Evolutionary conservation across 768 basidiomycete genomes (phyloP).

Genomic region (Pholiota microspora): DNA sequence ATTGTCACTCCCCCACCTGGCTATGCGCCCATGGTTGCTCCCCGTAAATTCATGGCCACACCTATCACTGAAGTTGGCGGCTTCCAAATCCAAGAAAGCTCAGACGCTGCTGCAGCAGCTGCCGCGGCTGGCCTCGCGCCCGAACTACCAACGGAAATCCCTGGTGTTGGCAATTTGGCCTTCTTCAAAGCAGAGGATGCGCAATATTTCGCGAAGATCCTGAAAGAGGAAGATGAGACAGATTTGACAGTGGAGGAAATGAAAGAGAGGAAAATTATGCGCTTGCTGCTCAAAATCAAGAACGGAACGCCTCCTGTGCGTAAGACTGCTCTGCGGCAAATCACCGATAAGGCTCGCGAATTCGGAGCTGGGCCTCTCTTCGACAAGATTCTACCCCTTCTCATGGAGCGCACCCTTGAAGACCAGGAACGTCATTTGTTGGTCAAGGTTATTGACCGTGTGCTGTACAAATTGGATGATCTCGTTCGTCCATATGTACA

Average conservation of each 20-base stretch:
- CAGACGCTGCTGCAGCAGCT: constrained; percentile 83
- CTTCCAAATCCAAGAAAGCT: constrained; percentile 96
- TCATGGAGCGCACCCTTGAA: constrained; percentile 97
- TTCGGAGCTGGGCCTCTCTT: constrained; percentile 98
- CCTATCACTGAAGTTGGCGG: constrained; percentile 65
- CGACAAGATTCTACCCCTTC: constrained; percentile 96
- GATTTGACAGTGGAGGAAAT: constrained; percentile 93
- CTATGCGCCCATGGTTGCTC: constrained; percentile 76
- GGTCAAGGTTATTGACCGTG: constrained; percentile 98
- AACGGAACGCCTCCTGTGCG: constrained; percentile 98
- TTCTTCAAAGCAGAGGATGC: constrained; percentile 99
- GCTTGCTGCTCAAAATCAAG: constrained; percentile 96
- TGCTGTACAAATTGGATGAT: constrained; percentile 98
- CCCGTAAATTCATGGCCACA: constrained; percentile 60
- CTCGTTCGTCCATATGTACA: constrained; percentile 98
- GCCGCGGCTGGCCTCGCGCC: constrained; percentile 91
- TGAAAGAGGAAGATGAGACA: constrained; percentile 94
- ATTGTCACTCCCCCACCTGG: constrained; percentile 94
- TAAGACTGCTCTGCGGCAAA: constrained; percentile 95
- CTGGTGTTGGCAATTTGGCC: constrained; percentile 93
- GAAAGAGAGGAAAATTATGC: constrained; percentile 99
- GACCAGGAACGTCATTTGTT: constrained; percentile 98
- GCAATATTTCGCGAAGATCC: constrained; percentile 94
- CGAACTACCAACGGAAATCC: constrained; percentile 95
- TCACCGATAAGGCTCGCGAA: constrained; percentile 98